phyloP scores from a whole-genome alignment of 306 rosid species.

The Abrus precatorius region DNA sequence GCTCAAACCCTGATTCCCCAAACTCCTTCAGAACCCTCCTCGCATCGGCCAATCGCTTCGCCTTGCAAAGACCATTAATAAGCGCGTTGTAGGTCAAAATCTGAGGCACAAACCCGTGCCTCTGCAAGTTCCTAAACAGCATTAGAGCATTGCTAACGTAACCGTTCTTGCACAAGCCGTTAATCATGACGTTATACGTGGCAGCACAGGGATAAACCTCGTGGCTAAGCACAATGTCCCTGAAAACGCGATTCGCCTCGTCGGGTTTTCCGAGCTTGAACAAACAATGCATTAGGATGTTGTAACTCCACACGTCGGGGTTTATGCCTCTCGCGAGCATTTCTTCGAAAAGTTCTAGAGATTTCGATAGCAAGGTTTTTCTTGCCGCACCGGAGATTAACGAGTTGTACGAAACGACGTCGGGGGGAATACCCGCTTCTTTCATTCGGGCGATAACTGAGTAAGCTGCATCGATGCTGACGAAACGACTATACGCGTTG shows the following conservation, averaged over 20 bases:
- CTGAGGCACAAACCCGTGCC: slow-evolving; percentile 70
- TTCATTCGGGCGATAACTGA: slow-evolving; percentile 69
- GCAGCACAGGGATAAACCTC: slow-evolving; percentile 53
- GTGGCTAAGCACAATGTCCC: slow-evolving; percentile 51
- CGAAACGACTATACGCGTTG: slow-evolving; percentile 71
- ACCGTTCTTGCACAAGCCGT: slow-evolving; percentile 75
- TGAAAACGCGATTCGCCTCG: slow-evolving; percentile 69
- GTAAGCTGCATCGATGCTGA: slow-evolving; percentile 63
- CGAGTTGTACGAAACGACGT: slow-evolving; percentile 79
- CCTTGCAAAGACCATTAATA: slow-evolving; percentile 80
- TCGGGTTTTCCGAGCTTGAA: slow-evolving; percentile 81
- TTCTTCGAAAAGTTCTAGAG: slow-evolving; percentile 73
- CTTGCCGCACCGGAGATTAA: slow-evolving; percentile 66
- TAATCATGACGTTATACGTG: slow-evolving; percentile 74
- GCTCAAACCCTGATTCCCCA: slow-evolving; percentile 61
- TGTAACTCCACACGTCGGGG: slow-evolving; percentile 82
- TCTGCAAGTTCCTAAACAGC: slow-evolving; percentile 70
- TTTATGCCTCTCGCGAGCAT: slow-evolving; percentile 64
- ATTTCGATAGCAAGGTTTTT: slow-evolving; percentile 48
- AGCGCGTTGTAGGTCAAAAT: slow-evolving; percentile 74
- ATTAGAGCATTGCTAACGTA: slow-evolving; percentile 64
- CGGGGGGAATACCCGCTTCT: slow-evolving; percentile 73
- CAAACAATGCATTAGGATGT: slow-evolving; percentile 74
- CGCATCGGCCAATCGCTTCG: slow-evolving; percentile 56
- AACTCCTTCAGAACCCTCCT: slow-evolving; percentile 63